Conservation (phyloP, 495 filamentous ascomycete genomes). For the Penicillium crystallinum region DNA sequence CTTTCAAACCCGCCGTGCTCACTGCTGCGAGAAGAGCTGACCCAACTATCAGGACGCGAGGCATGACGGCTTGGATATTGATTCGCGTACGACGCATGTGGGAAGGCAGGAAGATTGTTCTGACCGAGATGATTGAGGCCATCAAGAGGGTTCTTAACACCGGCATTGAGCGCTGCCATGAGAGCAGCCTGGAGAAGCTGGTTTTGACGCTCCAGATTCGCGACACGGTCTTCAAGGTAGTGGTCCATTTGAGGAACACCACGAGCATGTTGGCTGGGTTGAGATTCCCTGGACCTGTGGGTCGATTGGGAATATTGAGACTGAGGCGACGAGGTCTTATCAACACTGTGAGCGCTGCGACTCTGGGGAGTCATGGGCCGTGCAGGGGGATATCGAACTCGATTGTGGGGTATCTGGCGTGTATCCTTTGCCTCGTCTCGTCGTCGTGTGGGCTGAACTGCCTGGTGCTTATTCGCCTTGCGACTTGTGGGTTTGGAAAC, state of each 20-base stretch:
- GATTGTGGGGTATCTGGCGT: slow-evolving; percentile 1
- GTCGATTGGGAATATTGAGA: slow-evolving; percentile 22
- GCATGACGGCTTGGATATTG: slow-evolving; percentile 13
- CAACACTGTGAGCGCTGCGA: slow-evolving; percentile 15
- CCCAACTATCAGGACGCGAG: slow-evolving; percentile 34
- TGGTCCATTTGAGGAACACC: slow-evolving; percentile 6
- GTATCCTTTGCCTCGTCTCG: slow-evolving; percentile 11
- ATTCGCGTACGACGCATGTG: neutral
- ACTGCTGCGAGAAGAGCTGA: slow-evolving; percentile 27
- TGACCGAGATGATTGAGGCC: slow-evolving; percentile 20
- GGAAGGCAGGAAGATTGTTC: slow-evolving; percentile 12
- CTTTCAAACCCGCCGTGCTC: slow-evolving; percentile 22
- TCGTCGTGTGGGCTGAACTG: slow-evolving; percentile 6
- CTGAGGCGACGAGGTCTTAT: slow-evolving; percentile 20
- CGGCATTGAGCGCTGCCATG: slow-evolving; percentile 36
- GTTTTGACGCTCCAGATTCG: slow-evolving; percentile 42
- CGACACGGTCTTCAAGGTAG: slow-evolving; percentile 36
- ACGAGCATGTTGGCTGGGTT: slow-evolving; percentile 11
- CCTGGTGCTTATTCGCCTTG: slow-evolving; percentile 4
- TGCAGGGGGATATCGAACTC: slow-evolving; percentile 6
- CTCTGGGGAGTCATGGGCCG: slow-evolving; percentile 26
- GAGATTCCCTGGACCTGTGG: slow-evolving; percentile 21
- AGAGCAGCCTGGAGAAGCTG: slow-evolving; percentile 44
- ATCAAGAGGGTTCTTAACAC: slow-evolving; percentile 25
- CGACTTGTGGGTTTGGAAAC: slow-evolving; percentile 8